Evolutionary conservation across 1,139 yeast genomes (phyloP).

Genomic region (Hemisphaericaspora lyxosophila): DNA sequence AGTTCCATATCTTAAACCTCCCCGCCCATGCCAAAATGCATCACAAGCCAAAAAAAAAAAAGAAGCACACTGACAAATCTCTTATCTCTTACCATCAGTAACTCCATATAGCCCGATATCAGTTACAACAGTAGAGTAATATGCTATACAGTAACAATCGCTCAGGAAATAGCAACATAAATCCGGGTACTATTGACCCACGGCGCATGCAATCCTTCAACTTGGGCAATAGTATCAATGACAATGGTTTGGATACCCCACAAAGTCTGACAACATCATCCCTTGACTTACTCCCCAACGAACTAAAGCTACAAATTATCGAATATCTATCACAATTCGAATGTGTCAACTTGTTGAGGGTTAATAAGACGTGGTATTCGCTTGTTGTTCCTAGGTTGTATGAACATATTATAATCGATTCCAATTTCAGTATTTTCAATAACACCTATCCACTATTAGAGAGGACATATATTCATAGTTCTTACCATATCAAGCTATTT

Average conservation of each 20-base stretch:
- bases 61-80: no score
- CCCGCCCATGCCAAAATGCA: no score
- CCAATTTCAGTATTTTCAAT: constrained; percentile 29
- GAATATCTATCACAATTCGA: constrained; percentile 43
- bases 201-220: no score
- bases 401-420: constrained; percentile 40
- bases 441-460: constrained; percentile 26
- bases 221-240: background rate
- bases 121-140: no score
- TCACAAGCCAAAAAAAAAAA: no score
- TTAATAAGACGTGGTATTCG: constrained; percentile 28
- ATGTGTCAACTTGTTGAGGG: constrained; percentile 33
- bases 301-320: constrained; percentile 33
- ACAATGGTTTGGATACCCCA: background rate
- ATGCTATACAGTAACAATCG: no score
- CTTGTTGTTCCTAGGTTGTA: constrained; percentile 36
- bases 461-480: constrained; percentile 34
- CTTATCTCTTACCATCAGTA: no score
- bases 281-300: constrained; percentile 36
- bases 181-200: no score
- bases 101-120: no score
- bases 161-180: no score
- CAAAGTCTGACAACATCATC: no score
- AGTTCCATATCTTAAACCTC: no score
- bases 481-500: constrained; percentile 35